A percentile compares a stretch with the other conserved stretches of the same genome.
phyloP scores from a whole-genome alignment of 805 yeast species.

The Teunomyces barrocoloradensis region DNA sequence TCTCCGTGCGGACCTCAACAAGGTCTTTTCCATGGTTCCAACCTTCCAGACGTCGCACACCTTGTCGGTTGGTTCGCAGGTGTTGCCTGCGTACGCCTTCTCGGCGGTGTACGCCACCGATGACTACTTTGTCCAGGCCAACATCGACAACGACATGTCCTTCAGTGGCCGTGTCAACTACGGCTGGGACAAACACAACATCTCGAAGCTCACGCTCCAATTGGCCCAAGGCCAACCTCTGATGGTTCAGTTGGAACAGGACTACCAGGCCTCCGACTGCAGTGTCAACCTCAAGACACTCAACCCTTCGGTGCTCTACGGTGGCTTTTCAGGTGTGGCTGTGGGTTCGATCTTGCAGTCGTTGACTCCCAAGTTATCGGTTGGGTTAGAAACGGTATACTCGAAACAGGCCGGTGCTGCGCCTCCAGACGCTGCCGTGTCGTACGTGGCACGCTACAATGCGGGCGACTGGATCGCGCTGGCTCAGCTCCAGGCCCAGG shows the following conservation, averaged over 20 bases:
- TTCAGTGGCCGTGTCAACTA: slow-evolving; percentile 87
- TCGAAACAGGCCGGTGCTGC: slow-evolving; percentile 69
- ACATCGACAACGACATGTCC: slow-evolving; percentile 81
- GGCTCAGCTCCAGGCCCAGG: slow-evolving; percentile 91
- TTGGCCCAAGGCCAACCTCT: slow-evolving; percentile 85
- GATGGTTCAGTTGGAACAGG: slow-evolving; percentile 95
- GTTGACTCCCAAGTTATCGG: slow-evolving; percentile 73
- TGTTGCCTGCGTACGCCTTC: slow-evolving; percentile 87
- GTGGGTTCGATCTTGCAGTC: slow-evolving; percentile 91
- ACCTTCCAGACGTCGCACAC: slow-evolving; percentile 97
- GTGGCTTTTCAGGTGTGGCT: slow-evolving; percentile 84
- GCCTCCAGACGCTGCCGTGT: slow-evolving; percentile 83
- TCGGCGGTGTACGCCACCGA: slow-evolving; percentile 88
- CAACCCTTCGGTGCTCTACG: slow-evolving; percentile 79
- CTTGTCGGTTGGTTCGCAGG: slow-evolving; percentile 81
- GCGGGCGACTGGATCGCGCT: slow-evolving; percentile 89
- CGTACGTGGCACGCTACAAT: slow-evolving; percentile 87
- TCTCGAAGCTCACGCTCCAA: slow-evolving; percentile 85
- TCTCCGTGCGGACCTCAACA: slow-evolving; percentile 91
- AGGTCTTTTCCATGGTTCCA: slow-evolving; percentile 87
- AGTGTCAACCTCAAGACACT: slow-evolving; percentile 85
- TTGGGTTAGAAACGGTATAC: slow-evolving; percentile 92
- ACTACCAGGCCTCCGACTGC: slow-evolving; percentile 85
- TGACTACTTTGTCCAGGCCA: slow-evolving; percentile 83
- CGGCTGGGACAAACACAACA: slow-evolving; percentile 78